Conservation (phyloP, 2,329 filamentous ascomycete genomes). For the Penicillium sp. region DNA sequence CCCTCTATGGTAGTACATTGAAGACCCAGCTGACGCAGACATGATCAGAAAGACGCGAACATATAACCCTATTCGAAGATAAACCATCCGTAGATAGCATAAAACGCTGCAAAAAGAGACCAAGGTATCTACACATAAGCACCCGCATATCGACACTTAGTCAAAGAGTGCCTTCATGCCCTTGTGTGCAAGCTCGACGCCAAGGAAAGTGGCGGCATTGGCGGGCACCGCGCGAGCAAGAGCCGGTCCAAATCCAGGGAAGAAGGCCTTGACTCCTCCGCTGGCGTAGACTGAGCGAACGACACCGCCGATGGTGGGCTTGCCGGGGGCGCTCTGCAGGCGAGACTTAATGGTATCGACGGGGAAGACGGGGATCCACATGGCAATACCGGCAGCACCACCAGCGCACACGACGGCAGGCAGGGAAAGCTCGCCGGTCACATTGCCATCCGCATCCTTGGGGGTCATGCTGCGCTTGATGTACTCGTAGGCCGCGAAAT, state of each 20-base stretch:
- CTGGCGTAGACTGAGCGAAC: constrained; percentile 76
- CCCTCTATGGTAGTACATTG: constrained; percentile 6
- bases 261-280: constrained; percentile 87
- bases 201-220: constrained; percentile 85
- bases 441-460: constrained; percentile 68
- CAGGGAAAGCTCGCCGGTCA: constrained; percentile 73
- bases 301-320: constrained; percentile 73
- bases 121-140: constrained; percentile 9
- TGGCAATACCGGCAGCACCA: constrained; percentile 86
- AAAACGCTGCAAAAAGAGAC: constrained; percentile 14
- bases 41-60: constrained; percentile 1
- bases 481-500: constrained; percentile 96
- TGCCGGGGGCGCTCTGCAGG: constrained; percentile 84
- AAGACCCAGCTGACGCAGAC: not conserved
- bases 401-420: constrained; percentile 80
- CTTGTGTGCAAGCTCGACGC: constrained; percentile 51
- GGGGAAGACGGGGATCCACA: constrained; percentile 99
- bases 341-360: constrained; percentile 94
- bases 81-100: constrained; percentile 19
- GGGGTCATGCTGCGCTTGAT: constrained; percentile 86
- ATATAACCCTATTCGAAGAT: constrained; percentile 5
- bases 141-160: constrained; percentile 13
- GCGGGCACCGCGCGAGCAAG: constrained; percentile 90
- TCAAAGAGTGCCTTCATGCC: constrained; percentile 49
- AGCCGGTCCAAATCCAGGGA: constrained; percentile 92